Evolutionary conservation across 139 green algal species (phyloP), one percentile per base, ranked within the genome.

Genomic region (Micractinium conductrix): DNA sequence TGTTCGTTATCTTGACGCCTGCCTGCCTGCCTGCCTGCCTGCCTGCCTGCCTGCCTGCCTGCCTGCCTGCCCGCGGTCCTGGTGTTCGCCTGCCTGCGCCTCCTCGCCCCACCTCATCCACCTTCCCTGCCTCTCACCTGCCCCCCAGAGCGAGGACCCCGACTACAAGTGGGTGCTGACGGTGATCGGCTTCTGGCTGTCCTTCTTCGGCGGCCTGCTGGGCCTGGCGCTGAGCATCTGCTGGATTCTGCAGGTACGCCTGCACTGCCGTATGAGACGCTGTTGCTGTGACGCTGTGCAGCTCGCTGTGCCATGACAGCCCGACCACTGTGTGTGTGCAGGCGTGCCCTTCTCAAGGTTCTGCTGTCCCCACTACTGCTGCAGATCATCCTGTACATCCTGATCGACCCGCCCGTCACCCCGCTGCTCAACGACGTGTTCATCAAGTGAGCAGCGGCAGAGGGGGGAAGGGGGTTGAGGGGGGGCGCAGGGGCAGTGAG

Each of bases 211-310:
- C 68, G 95, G 95, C 28, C 73, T 99, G 33, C 24, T 97, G 12
- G 92, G 88, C 22, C 70, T 95, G 9, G 78, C 86, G 28, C 65
- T 98, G 19, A 95, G 93, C 14, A 69, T 98, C 38, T 79, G 86
- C 43, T 99, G 97, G 97, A 83, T 99, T 28, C 75, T 96, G 21
- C 97, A 99, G 88, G 96, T 99, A 53, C 91, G 97, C 24, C 82
- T 98, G 30, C 99, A 98, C 91, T 91, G 98, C 81, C 90, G 99
- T 79, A 90, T 96, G n/a, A n/a, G n/a, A n/a, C n/a, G n/a, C n/a
- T n/a, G n/a, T n/a, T n/a, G n/a, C n/a, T n/a, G n/a, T n/a, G n/a
- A n/a, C n/a, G n/a, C n/a, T n/a, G n/a, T n/a, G n/a, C n/a, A n/a
- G n/a, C n/a, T n/a, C n/a, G n/a, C n/a, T n/a, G n/a, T n/a, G n/a